phyloP scores from a whole-genome alignment of 768 basidiomycete genomes.

The Imleria badia region DNA sequence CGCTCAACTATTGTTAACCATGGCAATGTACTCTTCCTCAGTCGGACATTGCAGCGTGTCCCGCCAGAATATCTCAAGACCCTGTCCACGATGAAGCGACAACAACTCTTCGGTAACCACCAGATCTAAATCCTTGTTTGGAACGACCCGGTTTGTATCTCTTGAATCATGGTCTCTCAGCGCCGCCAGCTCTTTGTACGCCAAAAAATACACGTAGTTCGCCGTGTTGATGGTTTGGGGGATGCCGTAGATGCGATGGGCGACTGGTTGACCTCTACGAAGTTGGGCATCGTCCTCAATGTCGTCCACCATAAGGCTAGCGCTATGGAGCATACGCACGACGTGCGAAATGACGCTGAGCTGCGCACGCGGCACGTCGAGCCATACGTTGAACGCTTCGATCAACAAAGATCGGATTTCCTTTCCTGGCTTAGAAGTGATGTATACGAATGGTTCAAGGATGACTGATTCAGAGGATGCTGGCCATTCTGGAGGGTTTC shows the following conservation, averaged over 20 bases:
- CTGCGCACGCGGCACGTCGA: conserved; percentile 73
- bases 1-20: conserved; percentile 91
- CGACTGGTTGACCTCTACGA: conserved; percentile 80
- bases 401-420: conserved; percentile 87
- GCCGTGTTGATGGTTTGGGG: conserved; percentile 98
- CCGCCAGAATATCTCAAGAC: conserved; percentile 92
- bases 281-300: conserved; percentile 91
- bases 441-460: conserved; percentile 87
- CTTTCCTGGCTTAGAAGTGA: conserved; percentile 84
- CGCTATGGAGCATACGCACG: conserved; percentile 93
- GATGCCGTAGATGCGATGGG: conserved; percentile 94
- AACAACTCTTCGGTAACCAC: conserved; percentile 56
- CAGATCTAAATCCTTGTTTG: conserved; percentile 72
- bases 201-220: conserved; percentile 96
- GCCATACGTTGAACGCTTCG: conserved; percentile 92
- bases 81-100: conserved; percentile 93
- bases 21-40: conserved; percentile 90
- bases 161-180: conserved; percentile 10
- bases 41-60: conserved; percentile 89
- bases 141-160: conserved; percentile 37
- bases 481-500: conserved; percentile 29
- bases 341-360: conserved; percentile 74
- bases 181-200: conserved; percentile 70
- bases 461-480: conserved; percentile 41
- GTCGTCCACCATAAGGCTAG: conserved; percentile 93